phyloP scores from a whole-genome alignment of 345 rosid species.

The Erysimum cheiranthoides region DNA sequence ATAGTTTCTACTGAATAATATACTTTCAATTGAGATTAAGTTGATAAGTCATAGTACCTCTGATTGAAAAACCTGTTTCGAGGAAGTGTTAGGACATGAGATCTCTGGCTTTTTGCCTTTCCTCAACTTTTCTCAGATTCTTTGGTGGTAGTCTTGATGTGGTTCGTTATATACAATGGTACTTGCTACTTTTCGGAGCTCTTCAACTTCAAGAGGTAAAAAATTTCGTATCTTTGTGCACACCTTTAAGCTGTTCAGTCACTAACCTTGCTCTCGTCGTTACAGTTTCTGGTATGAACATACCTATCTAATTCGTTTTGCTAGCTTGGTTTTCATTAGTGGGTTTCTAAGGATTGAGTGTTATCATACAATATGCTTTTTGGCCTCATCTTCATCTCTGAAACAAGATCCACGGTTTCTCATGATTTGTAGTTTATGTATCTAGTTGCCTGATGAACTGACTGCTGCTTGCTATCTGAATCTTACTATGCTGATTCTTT shows the following conservation, averaged over 20 bases:
- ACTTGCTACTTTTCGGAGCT: conserved; percentile 65
- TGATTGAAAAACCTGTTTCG: neutral
- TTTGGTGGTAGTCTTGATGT: conserved; percentile 84
- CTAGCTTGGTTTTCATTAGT: neutral
- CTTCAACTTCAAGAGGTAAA: conserved; percentile 60
- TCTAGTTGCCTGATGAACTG: neutral
- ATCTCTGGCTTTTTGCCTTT: conserved; percentile 32
- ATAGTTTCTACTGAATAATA: neutral
- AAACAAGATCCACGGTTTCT: neutral
- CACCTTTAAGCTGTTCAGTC: neutral
- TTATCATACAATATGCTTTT: conserved; percentile 18
- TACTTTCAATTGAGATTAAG: neutral
- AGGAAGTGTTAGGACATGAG: conserved; percentile 1
- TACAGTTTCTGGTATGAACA: neutral
- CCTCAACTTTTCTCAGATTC: conserved; percentile 67
- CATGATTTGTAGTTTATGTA: conserved; percentile 11
- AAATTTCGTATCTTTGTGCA: conserved; percentile 1
- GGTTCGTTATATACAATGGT: conserved; percentile 81
- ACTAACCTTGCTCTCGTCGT: neutral
- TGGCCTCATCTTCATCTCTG: conserved; percentile 10
- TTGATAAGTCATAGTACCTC: neutral
- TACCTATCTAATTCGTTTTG: neutral
- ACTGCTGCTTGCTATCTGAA: conserved; percentile 3
- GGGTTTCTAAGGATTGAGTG: conserved; percentile 8
- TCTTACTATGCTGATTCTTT: neutral